These are phyloP conservation scores for Bryum argenteum DNA, from an alignment of 225 moss, liverwort and hornwort species.

Conservation along the genomic window DNA sequence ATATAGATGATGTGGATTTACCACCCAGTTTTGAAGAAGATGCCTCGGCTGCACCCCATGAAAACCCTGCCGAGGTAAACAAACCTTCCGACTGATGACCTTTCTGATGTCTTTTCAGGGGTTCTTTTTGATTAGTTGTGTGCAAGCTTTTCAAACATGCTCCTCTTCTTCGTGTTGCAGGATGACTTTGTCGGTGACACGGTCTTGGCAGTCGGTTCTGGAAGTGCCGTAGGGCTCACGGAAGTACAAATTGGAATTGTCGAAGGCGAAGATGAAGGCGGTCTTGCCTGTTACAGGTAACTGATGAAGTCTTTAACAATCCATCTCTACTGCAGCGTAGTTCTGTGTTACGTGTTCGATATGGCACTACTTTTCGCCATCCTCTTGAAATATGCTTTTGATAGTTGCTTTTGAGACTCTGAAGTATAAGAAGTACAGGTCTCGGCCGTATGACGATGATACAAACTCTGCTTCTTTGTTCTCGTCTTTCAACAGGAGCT, in stretches of 20 bases:
- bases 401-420: not conserved
- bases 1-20: constrained; percentile 16
- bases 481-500: constrained; percentile 51
- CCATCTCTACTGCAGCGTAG: too few relatives aligned
- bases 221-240: constrained; percentile 38
- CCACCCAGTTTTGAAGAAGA: constrained; percentile 23
- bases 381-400: not conserved
- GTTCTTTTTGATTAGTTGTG: not conserved
- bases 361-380: not conserved
- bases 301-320: constrained; percentile 1
- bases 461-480: constrained; percentile 4
- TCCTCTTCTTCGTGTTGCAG: constrained; percentile 31
- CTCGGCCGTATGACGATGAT: not conserved
- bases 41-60: constrained; percentile 27
- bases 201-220: constrained; percentile 3
- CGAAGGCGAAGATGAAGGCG: constrained; percentile 51
- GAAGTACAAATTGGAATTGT: constrained; percentile 45
- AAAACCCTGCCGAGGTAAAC: constrained; percentile 45
- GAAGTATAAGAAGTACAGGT: not conserved
- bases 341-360: not conserved
- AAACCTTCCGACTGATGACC: constrained; percentile 12
- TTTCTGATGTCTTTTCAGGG: not conserved
- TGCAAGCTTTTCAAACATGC: constrained; percentile 4
- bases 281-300: constrained; percentile 47
- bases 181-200: constrained; percentile 22